phyloP scores from a whole-genome alignment of 108 stramenopile genomes.

The Phaeodactylum tricornutum region DNA sequence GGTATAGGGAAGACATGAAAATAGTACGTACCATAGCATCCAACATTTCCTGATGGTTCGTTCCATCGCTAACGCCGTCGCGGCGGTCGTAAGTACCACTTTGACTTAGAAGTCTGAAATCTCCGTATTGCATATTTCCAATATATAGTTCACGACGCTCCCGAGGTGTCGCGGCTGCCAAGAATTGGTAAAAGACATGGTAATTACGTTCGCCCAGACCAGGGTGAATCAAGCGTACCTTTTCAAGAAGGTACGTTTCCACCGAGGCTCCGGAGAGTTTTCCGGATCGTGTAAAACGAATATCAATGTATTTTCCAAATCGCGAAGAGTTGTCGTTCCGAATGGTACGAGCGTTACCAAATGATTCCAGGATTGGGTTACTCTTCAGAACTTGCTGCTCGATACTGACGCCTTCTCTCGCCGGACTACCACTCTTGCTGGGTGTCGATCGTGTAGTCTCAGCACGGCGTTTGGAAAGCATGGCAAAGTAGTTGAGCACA shows the following conservation, averaged over 20 bases:
- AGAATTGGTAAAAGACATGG: conserved; percentile 89
- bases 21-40: conserved; percentile 66
- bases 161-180: conserved; percentile 40
- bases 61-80: conserved; percentile 77
- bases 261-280: conserved; percentile 78
- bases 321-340: conserved; percentile 93
- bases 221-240: conserved; percentile 78
- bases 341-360: conserved; percentile 93
- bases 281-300: conserved; percentile 65
- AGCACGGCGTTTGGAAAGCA: conserved; percentile 49
- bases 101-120: conserved; percentile 57
- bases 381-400: conserved; percentile 87
- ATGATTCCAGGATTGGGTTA: conserved; percentile 95
- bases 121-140: conserved; percentile 25
- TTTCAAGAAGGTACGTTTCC: conserved; percentile 94
- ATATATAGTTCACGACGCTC: conserved; percentile 43
- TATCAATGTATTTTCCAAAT: conserved; percentile 81
- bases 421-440: not conserved
- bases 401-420: conserved; percentile 33
- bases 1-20: not conserved
- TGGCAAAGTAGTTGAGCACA: conserved; percentile 86
- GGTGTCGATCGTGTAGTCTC: conserved; percentile 11
- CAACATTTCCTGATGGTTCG: conserved; percentile 70
- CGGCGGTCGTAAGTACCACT: conserved; percentile 69
- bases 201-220: conserved; percentile 75